Base-by-base conservation (phyloP, 2,329 filamentous ascomycete genomes). In the Talaromyces sp. region DNA sequence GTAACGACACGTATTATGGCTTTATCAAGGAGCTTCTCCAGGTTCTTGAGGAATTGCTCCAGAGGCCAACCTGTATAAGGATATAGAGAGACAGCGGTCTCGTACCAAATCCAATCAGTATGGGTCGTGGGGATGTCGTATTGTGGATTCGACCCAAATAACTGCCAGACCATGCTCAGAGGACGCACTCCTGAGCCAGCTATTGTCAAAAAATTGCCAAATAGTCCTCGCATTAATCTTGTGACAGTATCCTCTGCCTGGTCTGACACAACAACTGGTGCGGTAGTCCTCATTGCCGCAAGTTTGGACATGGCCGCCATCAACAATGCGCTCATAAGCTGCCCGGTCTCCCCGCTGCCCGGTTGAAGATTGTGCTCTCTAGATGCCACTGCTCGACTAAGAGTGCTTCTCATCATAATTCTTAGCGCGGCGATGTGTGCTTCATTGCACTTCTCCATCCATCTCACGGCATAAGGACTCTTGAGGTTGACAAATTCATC, bases 401-500 rank as follows among this genome's bases (percentile, higher is more conserved):
- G 61, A 38, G 61, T 64, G 29, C 40, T 58, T 64, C 61, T 47
- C 61, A 64, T 64, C 15, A 49, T 27, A 22, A 64, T 64, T 25
- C 61, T 49, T 19, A 64, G 53, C 15, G 61, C 61, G 15, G 53
- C 61, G 19, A 64, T 64, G 31, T 64, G 61, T 58, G 53, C 19
- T 40, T 64, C 61, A 40, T 64, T 64, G 40, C 61, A 64, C 29
- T 64, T 73, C 15, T 73, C 72, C 69, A 73, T 71, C 72, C 72
- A 73, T 47, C 72, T 64, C 6, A 72, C 67, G 0, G 58, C 70
- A 34, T 68, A 73, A 25, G 72, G 72, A 31, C 63, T 70, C 60
- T 72, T 54, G 45, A 73, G 72, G 45, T 72, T 70, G 36, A 73
- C 71, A 61, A 73, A 73, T 64, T 73, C 72, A 60, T 73, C 72